These are phyloP conservation scores for Achaetomiella virescens DNA, from an alignment of 495 filamentous ascomycete genomes.

Conservation along the genomic window DNA sequence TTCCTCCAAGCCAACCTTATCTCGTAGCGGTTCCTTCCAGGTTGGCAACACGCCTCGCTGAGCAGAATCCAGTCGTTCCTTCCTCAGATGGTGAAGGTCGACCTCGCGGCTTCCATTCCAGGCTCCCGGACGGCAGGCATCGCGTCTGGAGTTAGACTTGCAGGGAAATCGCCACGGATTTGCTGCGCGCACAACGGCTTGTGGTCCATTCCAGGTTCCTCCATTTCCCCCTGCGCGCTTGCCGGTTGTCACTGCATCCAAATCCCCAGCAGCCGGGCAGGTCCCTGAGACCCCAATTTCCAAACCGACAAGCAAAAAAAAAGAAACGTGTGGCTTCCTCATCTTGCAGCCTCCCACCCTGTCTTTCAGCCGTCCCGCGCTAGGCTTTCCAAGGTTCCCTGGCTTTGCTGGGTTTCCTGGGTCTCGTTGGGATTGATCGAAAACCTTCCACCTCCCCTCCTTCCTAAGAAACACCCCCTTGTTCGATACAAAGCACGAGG, in stretches of 20 bases:
- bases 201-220: neutral
- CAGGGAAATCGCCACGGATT: too few species aligned
- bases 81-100: too few species aligned
- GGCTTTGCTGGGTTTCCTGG: slow-evolving; percentile 12
- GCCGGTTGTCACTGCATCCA: slow-evolving; percentile 1
- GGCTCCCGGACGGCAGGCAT: too few species aligned
- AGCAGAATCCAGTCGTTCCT: too few species aligned
- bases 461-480: neutral
- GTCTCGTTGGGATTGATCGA: slow-evolving; percentile 17
- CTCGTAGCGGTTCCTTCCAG: neutral
- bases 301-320: slow-evolving; percentile 10
- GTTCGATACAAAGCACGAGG: slow-evolving; percentile 18
- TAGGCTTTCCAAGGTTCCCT: slow-evolving; percentile 16
- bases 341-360: slow-evolving; percentile 14
- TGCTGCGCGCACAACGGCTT: too few species aligned
- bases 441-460: slow-evolving; percentile 6
- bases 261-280: neutral
- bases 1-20: too few species aligned
- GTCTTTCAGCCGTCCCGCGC: slow-evolving; percentile 32
- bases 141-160: too few species aligned
- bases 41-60: neutral
- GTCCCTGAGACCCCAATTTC: slow-evolving; percentile 14
- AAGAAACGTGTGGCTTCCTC: slow-evolving; percentile 15
- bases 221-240: neutral
- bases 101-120: too few species aligned